Evolutionary conservation across 371 early-diverging fungal genomes (phyloP).

Genomic region (Lichtheimia ramosa): DNA sequence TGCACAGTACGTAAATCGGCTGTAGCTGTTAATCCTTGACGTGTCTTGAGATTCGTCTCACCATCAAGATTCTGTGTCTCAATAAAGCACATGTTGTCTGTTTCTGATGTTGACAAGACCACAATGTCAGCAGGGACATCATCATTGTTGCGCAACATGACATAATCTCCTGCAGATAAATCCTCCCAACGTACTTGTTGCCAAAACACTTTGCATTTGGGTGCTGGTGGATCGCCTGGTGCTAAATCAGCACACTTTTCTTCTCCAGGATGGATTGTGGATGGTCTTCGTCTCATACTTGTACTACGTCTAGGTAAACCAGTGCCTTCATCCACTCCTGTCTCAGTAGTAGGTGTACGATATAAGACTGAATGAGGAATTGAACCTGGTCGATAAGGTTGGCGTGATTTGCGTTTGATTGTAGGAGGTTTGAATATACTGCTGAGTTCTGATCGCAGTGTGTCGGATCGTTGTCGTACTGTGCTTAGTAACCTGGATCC

Average conservation of each 20-base stretch:
- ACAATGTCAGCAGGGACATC: constrained; percentile 89
- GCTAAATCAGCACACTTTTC: constrained; percentile 13
- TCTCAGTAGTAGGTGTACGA: constrained; percentile 20
- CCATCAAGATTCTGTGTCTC: constrained; percentile 89
- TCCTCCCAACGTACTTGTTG: constrained; percentile 72
- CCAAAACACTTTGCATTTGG: constrained; percentile 34
- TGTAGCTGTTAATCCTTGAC: constrained; percentile 46
- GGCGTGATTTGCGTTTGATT: background rate
- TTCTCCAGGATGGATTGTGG: constrained; percentile 14
- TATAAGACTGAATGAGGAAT: constrained; percentile 52
- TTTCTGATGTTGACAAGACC: constrained; percentile 69
- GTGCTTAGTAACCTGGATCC: constrained; percentile 26
- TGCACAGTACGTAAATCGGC: constrained; percentile 33
- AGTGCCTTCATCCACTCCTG: background rate
- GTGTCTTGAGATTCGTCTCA: constrained; percentile 81
- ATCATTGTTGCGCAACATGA: constrained; percentile 84
- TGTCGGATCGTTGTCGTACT: constrained; percentile 41
- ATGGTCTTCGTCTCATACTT: constrained; percentile 6
- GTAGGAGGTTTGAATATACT: constrained; percentile 24
- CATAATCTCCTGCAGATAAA: constrained; percentile 89
- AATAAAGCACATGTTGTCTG: constrained; percentile 67
- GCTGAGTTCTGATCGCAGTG: constrained; percentile 41
- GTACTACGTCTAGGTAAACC: background rate
- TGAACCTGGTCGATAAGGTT: constrained; percentile 43
- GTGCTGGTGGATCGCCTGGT: constrained; percentile 24